Evolutionary conservation across 2,329 filamentous ascomycete species (phyloP).

Genomic region (Thermomyces lanuginosus): DNA sequence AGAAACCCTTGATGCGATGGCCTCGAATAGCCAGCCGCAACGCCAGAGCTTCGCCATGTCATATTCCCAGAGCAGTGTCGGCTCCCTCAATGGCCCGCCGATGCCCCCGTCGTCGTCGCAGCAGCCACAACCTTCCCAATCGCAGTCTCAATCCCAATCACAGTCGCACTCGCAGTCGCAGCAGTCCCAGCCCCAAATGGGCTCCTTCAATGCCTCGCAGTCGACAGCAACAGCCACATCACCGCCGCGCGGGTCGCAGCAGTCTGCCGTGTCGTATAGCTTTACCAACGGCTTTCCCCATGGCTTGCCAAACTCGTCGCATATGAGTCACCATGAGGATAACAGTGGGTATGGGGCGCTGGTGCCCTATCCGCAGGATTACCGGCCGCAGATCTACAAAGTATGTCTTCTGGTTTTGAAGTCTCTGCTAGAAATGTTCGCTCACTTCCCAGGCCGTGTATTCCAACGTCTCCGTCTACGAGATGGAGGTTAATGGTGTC

Average conservation of each 20-base stretch:
- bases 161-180: too few species aligned
- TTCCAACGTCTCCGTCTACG: slow-evolving; percentile 90
- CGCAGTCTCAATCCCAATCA: too few species aligned
- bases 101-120: too few species aligned
- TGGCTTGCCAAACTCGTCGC: slow-evolving; percentile 16
- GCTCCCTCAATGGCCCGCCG: slow-evolving; percentile 21
- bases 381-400: slow-evolving; percentile 33
- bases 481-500: slow-evolving; percentile 90
- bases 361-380: slow-evolving; percentile 22
- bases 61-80: slow-evolving; percentile 24
- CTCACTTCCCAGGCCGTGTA: slow-evolving; percentile 53
- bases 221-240: slow-evolving; percentile 31
- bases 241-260: slow-evolving; percentile 25
- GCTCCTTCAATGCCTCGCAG: slow-evolving; percentile 29
- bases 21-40: slow-evolving; percentile 15
- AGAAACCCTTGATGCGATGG: slow-evolving; percentile 11
- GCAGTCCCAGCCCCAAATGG: slow-evolving; percentile 26
- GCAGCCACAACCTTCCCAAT: too few species aligned
- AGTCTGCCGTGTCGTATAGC: slow-evolving; percentile 25
- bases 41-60: slow-evolving; percentile 20
- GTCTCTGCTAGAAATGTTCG: slow-evolving; percentile 4
- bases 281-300: slow-evolving; percentile 23
- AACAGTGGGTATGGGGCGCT: slow-evolving; percentile 24
- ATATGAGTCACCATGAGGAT: slow-evolving; percentile 17
- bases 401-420: slow-evolving; percentile 14